Percentiles rank a stretch among this genome's conserved stretches.
phyloP scores from a whole-genome alignment of 1,284 basidiomycete genomes.

The Rhodotorula sp. region DNA sequence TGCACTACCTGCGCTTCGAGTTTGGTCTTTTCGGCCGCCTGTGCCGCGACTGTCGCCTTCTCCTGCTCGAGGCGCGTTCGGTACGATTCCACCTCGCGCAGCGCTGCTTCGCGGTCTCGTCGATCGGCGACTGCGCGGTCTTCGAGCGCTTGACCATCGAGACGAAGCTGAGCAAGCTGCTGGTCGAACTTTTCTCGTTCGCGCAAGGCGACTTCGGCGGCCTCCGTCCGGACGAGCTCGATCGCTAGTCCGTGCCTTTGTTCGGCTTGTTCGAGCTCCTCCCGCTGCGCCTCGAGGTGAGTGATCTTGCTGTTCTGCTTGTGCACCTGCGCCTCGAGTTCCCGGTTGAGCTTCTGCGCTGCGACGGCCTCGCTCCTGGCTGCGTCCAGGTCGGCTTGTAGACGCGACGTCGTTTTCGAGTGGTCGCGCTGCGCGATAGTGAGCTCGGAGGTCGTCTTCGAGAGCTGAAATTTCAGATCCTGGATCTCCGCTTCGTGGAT shows the following conservation, averaged over 20 bases:
- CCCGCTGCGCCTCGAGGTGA: constrained; percentile 23
- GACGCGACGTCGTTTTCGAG: constrained; percentile 13
- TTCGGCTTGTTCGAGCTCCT: constrained; percentile 38
- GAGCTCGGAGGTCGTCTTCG: constrained; percentile 35
- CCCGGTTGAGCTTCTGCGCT: constrained; percentile 26
- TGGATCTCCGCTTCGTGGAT: constrained; percentile 33
- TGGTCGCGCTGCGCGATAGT: constrained; percentile 36
- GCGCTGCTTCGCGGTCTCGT: constrained; percentile 71
- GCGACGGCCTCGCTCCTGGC: constrained; percentile 28
- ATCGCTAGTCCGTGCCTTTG: constrained; percentile 56
- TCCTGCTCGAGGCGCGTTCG: constrained; percentile 55
- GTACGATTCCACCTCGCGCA: constrained; percentile 66
- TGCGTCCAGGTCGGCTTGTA: constrained; percentile 24
- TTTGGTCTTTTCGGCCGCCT: constrained; percentile 24
- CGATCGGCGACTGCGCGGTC: constrained; percentile 80
- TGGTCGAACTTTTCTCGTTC: constrained; percentile 66
- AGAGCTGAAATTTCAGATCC: constrained; percentile 28
- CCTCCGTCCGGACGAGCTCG: constrained; percentile 71
- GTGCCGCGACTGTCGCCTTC: constrained; percentile 23
- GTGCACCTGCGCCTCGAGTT: constrained; percentile 25
- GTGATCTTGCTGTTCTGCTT: constrained; percentile 2
- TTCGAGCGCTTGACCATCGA: constrained; percentile 79
- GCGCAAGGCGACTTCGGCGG: constrained; percentile 56
- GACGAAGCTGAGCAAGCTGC: constrained; percentile 67
- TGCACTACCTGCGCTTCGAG: constrained; percentile 73